Conservation (phyloP, 2,329 filamentous ascomycete species). For the Alternaria metachromatica region DNA sequence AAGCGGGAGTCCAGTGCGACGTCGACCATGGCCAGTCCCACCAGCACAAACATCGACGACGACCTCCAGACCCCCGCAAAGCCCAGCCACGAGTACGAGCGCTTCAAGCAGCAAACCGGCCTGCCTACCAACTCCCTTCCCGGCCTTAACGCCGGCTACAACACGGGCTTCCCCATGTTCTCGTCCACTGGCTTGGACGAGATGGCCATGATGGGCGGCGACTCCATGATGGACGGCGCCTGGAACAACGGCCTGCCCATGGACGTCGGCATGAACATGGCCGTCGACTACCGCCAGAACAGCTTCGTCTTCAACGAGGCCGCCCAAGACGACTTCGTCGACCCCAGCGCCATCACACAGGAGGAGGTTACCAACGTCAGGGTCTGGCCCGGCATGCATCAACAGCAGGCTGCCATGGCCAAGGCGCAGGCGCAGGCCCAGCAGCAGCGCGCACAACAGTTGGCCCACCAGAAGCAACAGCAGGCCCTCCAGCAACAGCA, state of each 20-base stretch:
- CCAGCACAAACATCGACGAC: slow-evolving; percentile 59
- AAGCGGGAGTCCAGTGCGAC: slow-evolving; percentile 60
- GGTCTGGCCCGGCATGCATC: slow-evolving; percentile 93
- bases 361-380: slow-evolving; percentile 69
- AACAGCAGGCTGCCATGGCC: slow-evolving; percentile 74
- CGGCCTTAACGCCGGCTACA: slow-evolving; percentile 70
- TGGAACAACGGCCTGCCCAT: slow-evolving; percentile 61
- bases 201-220: slow-evolving; percentile 61
- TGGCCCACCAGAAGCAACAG: slow-evolving; percentile 51
- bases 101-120: slow-evolving; percentile 94
- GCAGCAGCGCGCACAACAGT: slow-evolving; percentile 54
- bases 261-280: slow-evolving; percentile 71
- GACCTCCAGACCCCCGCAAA: slow-evolving; percentile 70
- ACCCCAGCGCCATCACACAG: slow-evolving; percentile 75
- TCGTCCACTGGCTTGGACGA: slow-evolving; percentile 73
- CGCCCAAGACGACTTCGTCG: slow-evolving; percentile 64
- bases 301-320: slow-evolving; percentile 66
- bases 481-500: slow-evolving; percentile 38
- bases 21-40: slow-evolving; percentile 61
- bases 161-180: slow-evolving; percentile 53
- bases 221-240: slow-evolving; percentile 61
- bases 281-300: slow-evolving; percentile 62
- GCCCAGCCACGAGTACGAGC: slow-evolving; percentile 93
- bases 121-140: slow-evolving; percentile 84
- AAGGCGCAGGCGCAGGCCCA: slow-evolving; percentile 45